These are phyloP conservation scores for Syzygium grande DNA, from an alignment of 345 rosid genomes.

Conservation along the genomic window DNA sequence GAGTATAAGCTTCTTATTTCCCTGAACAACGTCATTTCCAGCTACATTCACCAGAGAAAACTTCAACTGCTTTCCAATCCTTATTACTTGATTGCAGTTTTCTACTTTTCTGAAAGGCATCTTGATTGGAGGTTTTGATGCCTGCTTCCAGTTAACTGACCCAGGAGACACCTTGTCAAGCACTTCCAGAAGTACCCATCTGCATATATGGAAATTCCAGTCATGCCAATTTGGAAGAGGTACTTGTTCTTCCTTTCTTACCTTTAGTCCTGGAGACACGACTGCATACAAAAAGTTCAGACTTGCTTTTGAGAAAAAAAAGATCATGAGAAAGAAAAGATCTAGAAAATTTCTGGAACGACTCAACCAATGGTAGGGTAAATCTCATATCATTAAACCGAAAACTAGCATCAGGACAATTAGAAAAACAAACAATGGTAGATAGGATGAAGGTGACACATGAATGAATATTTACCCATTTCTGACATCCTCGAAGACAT, in stretches of 20 bases:
- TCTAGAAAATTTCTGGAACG: not conserved
- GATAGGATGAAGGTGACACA: not conserved
- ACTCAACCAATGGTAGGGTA: not conserved
- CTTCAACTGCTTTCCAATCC: slow-evolving; percentile 64
- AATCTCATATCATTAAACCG: not conserved
- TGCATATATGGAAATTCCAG: slow-evolving; percentile 18
- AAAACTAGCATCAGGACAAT: not conserved
- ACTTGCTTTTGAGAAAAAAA: not conserved
- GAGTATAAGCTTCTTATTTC: slow-evolving; percentile 92
- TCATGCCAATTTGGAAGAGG: not conserved
- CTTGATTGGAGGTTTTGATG: slow-evolving; percentile 89
- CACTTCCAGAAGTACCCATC: slow-evolving; percentile 89
- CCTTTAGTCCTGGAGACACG: not conserved
- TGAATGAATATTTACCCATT: slow-evolving; percentile 48
- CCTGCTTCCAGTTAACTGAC: slow-evolving; percentile 87
- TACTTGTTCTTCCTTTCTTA: not conserved
- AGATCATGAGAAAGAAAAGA: not conserved
- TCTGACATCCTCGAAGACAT: slow-evolving; percentile 88
- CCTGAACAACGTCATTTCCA: slow-evolving; percentile 91
- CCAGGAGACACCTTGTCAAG: slow-evolving; percentile 82
- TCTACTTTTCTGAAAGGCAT: slow-evolving; percentile 96
- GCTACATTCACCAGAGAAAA: slow-evolving; percentile 83
- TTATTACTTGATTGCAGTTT: slow-evolving; percentile 88
- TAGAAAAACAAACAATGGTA: not conserved
- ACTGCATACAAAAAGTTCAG: not conserved